Base-by-base conservation (phyloP, 2,329 filamentous ascomycete genomes). In the Monosporascus sp. region DNA sequence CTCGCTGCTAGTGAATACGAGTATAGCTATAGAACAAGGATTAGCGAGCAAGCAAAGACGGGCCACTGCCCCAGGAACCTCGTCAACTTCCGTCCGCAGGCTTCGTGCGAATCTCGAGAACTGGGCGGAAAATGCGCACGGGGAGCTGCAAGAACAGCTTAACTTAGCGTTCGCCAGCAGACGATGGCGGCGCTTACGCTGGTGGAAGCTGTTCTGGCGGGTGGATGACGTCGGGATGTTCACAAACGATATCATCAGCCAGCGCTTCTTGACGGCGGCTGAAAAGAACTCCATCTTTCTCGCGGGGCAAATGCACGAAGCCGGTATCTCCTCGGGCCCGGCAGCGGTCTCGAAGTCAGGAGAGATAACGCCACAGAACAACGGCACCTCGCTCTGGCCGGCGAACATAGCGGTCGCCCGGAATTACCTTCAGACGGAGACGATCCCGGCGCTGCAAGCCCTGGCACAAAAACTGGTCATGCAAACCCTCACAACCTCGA, bases 171-270 rank as follows among this genome's bases (percentile, higher is more conserved):
- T 97, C 62, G 76, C 81, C 0, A 85, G 88, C n/a, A 78, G 75
- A 18, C 78, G 85, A 39, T 97, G 93, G 93, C 81, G 83, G 25
- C 87, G 88, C 57, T 76, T 96, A 4, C 81, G 85, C 17, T 97
- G 93, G 92, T 97, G 90, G 88, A 96, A 96, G 68, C 79, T 97
- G 0, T 91, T 96, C 67, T 96, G 91, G 91, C 85, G 90, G 20
- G 91, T 94, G 24, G 93, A 97, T 66, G 93, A 97, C 63, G 90
- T 97, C 11, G 83, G 85, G 3, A 88, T 93, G 79, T 85, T 96
- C 51, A 86, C 88, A 3, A 83, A 85, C 1, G 88, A 94, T 61
- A 87, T 97, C 55, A 75, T 97, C 3, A 81, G 82, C 55, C 85
- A 86, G 58, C 79, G 82, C 7, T 97, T 95, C 75, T 79, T 99